Evolutionary conservation across 371 early-diverging fungal species (phyloP), one percentile per base, ranked within the genome.

Genomic region (Rhizopus stolonifer): DNA sequence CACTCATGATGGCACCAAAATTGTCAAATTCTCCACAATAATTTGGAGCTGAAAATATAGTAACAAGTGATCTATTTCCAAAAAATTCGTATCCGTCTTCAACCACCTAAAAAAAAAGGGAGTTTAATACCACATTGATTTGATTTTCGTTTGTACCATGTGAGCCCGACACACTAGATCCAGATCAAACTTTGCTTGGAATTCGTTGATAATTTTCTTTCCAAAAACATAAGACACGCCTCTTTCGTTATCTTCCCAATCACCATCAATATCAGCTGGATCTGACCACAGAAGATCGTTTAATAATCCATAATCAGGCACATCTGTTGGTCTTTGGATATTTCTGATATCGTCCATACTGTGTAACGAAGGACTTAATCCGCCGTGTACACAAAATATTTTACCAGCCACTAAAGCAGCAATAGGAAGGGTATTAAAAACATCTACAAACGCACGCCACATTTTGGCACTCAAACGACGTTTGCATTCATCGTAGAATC

Each of bases 401-500:
- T 93, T 93, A 56, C 87, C 91, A 58, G 94, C 98, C 18, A 99
- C 90, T 43, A 99, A 72, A 1, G 93, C 99, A 2, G 95, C 93
- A 42, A 98, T 88, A 2, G 99, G 99, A 46, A 99, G 73, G 46
- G 93, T 93, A 73, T 98, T 98, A 80, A 99, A 99, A 26, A 90
- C 90, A 65, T 96, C 96, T 3, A 94, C 92, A 71, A 99, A 99
- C 11, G 86, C 81, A 70, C 92, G 95, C 99, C 99, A 99, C 48
- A 96, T 82, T 62, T 93, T 93, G 46, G 90, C 74, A 64, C 80
- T 94, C 46, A 87, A 86, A 54, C 99, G 79, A 56, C 98, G 89
- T 70, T 97, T 99, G 84, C 96, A 95, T 77, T 99, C 99, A 70
- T 99, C 99, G 71, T 95, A 99, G 74, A 99, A 99, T 6, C 99